Base-by-base conservation (phyloP, 257 asterid genomes). In the Cruciata laevipes region DNA sequence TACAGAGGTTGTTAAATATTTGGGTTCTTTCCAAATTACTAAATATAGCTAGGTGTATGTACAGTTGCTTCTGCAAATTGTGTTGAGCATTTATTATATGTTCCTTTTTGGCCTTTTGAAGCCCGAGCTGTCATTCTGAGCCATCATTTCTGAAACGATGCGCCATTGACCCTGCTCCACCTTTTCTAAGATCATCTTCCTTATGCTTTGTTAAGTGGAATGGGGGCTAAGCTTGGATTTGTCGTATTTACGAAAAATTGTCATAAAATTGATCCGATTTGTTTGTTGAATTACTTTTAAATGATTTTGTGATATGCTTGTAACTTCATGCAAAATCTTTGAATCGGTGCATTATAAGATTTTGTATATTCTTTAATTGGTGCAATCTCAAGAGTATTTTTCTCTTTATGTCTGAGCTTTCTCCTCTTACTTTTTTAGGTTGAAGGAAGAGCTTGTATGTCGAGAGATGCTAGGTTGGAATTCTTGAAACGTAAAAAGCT, bases 401-500 rank as follows among this genome's bases (percentile, higher is more conserved):
- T 56, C 9, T 33, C 25, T 47, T 24, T 27, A 35, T 27, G 37
- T 38, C 31, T 67, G 63, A 60, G 35, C 23, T 25, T 55, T 30
- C 52, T 37, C 13, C 4, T 52, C 30, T 9, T 40, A 49, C 35
- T 32, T 51, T 75, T 73, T 68, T 81, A 94, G 99, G 99, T 94
- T 89, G 99, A 90, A 87, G 92, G 95, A 71, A 82, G 78, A 83
- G 81, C 69, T 77, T 75, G 84, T 64, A 80, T 73, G 77, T 88
- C 89, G 23, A 83, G 96, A 78, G 96, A 88, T 63, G 96, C 95
- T 70, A 89, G 83, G 77, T 78, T 88, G 61, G 96, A 94, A 76
- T 88, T 84, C 77, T 75, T 90, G 89, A 94, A 87, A 84, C 83
- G 75, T 37, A 87, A 87, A 80, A 88, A 87, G 89, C 90, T 90